Percentiles rank a stretch among this genome's conserved stretches.
Conservation (phyloP, 2,329 filamentous ascomycete genomes). For the Exophiala lecanii-corni region DNA sequence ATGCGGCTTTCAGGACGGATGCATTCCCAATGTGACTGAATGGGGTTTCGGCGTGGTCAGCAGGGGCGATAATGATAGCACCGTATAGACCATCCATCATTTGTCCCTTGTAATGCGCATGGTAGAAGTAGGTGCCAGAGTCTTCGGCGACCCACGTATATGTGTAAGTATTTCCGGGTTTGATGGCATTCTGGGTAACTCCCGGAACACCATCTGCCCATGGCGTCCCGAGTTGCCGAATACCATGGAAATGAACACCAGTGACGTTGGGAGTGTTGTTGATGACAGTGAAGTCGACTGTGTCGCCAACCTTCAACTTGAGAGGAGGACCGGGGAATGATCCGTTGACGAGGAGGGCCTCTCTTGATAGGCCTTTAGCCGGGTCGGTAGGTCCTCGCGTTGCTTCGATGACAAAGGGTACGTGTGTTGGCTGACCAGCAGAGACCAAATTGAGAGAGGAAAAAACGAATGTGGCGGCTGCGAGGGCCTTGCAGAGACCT, state of each 20-base stretch:
- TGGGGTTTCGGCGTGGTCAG: constrained; percentile 38
- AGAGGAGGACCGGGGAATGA: constrained; percentile 70
- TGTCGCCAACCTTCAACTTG: constrained; percentile 69
- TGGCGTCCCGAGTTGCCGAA: constrained; percentile 72
- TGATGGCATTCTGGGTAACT: constrained; percentile 63
- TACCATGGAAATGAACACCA: constrained; percentile 72
- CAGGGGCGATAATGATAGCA: constrained; percentile 55
- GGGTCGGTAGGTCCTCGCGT: constrained; percentile 35
- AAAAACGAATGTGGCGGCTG: constrained; percentile 1
- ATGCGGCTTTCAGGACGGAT: constrained; percentile 47
- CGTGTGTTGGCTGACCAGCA: constrained; percentile 7
- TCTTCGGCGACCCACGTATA: constrained; percentile 52
- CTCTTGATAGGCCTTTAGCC: constrained; percentile 42
- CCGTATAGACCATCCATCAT: constrained; percentile 66
- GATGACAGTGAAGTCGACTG: constrained; percentile 62
- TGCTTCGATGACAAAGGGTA: constrained; percentile 31
- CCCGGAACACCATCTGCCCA: constrained; percentile 68
- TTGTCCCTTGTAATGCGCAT: constrained; percentile 61
- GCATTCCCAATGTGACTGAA: constrained; percentile 48
- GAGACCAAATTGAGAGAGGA: not conserved
- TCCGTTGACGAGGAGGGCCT: constrained; percentile 66
- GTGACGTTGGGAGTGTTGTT: constrained; percentile 63
- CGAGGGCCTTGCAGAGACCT: constrained; percentile 1
- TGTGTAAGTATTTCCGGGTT: constrained; percentile 57
- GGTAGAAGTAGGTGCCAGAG: constrained; percentile 61